phyloP scores from a whole-genome alignment of 139 green algal genomes.

The Chlamydomonas eustigma region DNA sequence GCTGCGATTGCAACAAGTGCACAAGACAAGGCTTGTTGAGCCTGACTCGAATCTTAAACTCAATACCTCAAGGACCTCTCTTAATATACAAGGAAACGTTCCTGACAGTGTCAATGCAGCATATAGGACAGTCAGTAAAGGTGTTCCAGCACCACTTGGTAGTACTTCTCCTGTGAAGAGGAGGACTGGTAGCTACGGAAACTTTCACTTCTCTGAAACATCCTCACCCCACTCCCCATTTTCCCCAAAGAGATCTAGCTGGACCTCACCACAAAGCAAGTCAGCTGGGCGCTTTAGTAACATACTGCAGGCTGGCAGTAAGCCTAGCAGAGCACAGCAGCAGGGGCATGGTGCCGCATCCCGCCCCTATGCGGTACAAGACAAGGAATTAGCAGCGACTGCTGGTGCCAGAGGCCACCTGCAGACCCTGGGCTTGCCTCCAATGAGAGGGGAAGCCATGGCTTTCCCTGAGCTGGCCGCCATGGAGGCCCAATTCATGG shows the following conservation, averaged over 20 bases:
- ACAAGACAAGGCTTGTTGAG: no score
- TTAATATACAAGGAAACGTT: background rate
- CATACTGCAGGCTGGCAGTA: background rate
- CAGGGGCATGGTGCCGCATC: background rate
- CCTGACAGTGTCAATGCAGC: background rate
- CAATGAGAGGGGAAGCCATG: background rate
- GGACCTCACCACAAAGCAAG: no score
- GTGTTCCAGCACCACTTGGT: no score
- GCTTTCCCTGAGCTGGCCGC: slow-evolving; percentile 49
- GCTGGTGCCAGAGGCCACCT: background rate
- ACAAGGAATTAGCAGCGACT: background rate
- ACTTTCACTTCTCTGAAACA: no score
- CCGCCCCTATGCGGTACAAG: background rate
- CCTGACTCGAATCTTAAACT: no score
- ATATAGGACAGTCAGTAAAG: background rate
- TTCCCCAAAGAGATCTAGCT: no score
- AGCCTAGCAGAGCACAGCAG: background rate
- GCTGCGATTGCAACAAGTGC: background rate
- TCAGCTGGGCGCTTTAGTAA: no score
- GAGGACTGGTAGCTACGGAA: no score
- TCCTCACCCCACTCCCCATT: no score
- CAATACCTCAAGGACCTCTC: no score
- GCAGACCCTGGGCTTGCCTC: background rate
- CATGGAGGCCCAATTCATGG: slow-evolving; percentile 45
- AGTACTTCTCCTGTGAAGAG: no score